These are phyloP conservation scores for Naganishia randhawae DNA, from an alignment of 768 basidiomycete genomes.

Conservation along the genomic window DNA sequence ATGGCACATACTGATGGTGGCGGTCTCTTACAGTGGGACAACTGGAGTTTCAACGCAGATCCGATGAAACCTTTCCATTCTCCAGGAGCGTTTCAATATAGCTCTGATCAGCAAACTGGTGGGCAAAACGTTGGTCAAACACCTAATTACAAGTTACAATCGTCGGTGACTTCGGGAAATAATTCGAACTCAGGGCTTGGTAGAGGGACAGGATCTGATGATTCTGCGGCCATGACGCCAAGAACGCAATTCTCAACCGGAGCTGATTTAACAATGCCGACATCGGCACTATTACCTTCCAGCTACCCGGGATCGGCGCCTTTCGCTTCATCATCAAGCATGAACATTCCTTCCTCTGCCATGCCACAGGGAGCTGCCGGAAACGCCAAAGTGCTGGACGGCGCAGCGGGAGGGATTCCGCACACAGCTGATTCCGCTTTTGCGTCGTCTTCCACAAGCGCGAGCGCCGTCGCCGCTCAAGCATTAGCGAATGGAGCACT, in stretches of 20 bases:
- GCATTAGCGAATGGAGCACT: slow-evolving; percentile 38
- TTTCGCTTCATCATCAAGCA: slow-evolving; percentile 20
- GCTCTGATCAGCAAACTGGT: not conserved
- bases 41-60: slow-evolving; percentile 27
- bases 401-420: not conserved
- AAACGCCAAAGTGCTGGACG: slow-evolving; percentile 27
- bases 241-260: not conserved
- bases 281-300: slow-evolving; percentile 29
- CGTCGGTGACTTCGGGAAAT: not conserved
- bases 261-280: slow-evolving; percentile 26
- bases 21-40: slow-evolving; percentile 28
- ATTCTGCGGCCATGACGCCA: not conserved
- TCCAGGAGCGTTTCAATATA: slow-evolving; percentile 12
- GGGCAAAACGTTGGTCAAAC: not conserved
- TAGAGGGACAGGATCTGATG: not conserved
- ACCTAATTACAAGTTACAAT: not conserved
- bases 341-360: slow-evolving; percentile 7
- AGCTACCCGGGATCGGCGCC: slow-evolving; percentile 14
- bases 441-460: slow-evolving; percentile 35
- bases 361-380: slow-evolving; percentile 1
- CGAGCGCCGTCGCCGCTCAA: slow-evolving; percentile 41
- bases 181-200: too few relatives aligned
- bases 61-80: not conserved
- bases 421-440: slow-evolving; percentile 26
- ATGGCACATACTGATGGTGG: slow-evolving; percentile 22